Percentiles rank a stretch among this genome's conserved stretches.
phyloP scores from a whole-genome alignment of 192 early-diverging fungal genomes.

The Gigaspora rosea region DNA sequence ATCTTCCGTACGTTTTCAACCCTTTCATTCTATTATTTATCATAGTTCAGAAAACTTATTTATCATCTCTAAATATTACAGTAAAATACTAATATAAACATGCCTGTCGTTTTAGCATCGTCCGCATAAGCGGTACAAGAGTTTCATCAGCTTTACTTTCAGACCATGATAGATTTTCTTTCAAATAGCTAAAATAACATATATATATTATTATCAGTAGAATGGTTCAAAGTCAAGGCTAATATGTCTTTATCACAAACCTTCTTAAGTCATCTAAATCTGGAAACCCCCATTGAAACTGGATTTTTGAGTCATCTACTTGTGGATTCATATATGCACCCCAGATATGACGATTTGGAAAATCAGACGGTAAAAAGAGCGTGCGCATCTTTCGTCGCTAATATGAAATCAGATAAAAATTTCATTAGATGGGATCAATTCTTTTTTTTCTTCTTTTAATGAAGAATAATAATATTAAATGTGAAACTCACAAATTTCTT shows the following conservation, averaged over 20 bases:
- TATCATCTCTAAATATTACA: no score
- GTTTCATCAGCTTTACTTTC: slow-evolving; percentile 65
- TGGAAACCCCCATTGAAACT: slow-evolving; percentile 74
- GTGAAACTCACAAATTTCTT: slow-evolving; percentile 46
- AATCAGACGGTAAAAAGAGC: slow-evolving; percentile 69
- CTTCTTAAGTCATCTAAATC: slow-evolving; percentile 66
- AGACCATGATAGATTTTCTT: slow-evolving; percentile 61
- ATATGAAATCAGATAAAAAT: not conserved
- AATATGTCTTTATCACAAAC: not conserved
- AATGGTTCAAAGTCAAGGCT: not conserved
- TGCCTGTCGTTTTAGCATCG: slow-evolving; percentile 47
- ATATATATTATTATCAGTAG: not conserved
- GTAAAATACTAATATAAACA: not conserved
- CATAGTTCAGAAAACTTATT: no score
- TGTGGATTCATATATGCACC: slow-evolving; percentile 81
- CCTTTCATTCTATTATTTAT: no score
- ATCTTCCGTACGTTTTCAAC: slow-evolving; percentile 17
- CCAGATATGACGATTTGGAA: slow-evolving; percentile 77
- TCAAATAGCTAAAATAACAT: slow-evolving; percentile 50
- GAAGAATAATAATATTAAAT: not conserved
- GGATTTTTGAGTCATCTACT: slow-evolving; percentile 62
- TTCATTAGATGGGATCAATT: not conserved
- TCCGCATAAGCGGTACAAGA: slow-evolving; percentile 69
- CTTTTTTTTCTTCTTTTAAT: not conserved
- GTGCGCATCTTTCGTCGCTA: slow-evolving; percentile 61